Evolutionary conservation across 441 rosid genomes (phyloP).

Genomic region (Lepidium campestre): DNA sequence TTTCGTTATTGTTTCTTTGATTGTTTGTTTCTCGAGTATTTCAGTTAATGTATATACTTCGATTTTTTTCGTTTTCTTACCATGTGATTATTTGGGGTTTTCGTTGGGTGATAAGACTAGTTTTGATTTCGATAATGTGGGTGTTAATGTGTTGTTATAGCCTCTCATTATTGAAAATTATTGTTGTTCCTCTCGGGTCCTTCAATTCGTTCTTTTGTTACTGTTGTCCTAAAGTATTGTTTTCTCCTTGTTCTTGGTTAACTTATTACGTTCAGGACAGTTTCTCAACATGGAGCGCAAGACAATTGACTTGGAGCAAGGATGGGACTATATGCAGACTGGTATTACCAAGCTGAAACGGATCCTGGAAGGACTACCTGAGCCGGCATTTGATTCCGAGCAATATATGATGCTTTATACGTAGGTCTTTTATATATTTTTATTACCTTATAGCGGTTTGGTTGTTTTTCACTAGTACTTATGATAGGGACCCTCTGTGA

Average conservation of each 20-base stretch:
- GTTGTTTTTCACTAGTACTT: not conserved
- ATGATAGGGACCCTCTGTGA: not conserved
- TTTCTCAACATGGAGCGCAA: constrained; percentile 44
- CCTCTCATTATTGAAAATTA: too few species aligned
- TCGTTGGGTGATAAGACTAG: not conserved
- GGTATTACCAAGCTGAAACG: constrained; percentile 73
- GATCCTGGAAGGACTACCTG: constrained; percentile 60
- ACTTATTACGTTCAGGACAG: constrained; percentile 1
- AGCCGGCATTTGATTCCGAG: constrained; percentile 55
- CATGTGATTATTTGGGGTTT: not conserved
- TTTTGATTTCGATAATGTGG: constrained; percentile 13
- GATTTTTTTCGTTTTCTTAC: not conserved
- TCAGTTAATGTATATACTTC: not conserved
- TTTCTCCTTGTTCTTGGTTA: not conserved
- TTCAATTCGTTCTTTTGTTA: not conserved
- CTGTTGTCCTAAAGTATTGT: not conserved
- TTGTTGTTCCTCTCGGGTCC: not conserved
- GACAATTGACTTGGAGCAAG: constrained; percentile 62
- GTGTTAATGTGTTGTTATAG: not conserved
- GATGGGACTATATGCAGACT: constrained; percentile 82
- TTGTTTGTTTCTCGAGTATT: not conserved
- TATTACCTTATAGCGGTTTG: not conserved
- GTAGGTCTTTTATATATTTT: constrained; percentile 28
- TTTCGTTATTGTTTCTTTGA: not conserved
- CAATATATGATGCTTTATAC: constrained; percentile 91